Conservation (phyloP, 805 yeast species). For the Yarrowia sp. region DNA sequence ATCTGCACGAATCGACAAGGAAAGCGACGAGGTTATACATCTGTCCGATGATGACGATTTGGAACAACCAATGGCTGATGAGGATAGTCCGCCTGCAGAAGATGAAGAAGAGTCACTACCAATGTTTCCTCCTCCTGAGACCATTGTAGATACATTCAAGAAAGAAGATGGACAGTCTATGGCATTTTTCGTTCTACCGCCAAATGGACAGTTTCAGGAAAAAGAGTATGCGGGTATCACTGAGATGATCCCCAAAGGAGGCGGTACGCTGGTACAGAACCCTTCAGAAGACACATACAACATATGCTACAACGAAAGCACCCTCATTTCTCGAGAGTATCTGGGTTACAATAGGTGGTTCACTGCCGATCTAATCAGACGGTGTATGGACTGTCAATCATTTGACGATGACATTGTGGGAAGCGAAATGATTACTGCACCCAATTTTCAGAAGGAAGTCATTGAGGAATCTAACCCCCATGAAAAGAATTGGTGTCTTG, state of each 20-base stretch:
- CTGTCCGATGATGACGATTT: too few relatives aligned
- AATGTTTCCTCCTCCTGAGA: slow-evolving; percentile 18
- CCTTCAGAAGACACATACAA: neutral
- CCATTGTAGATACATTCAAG: neutral
- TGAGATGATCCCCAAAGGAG: neutral
- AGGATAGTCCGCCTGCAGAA: too few relatives aligned
- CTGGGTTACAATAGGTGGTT: neutral
- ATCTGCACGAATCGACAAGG: too few relatives aligned
- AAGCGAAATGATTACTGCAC: neutral
- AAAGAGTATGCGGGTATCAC: neutral
- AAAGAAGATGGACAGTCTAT: neutral
- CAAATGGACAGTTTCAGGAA: neutral
- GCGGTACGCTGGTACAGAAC: neutral
- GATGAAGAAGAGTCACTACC: neutral
- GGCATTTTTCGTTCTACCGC: neutral
- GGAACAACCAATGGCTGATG: too few relatives aligned
- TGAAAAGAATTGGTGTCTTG: neutral
- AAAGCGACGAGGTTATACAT: too few relatives aligned
- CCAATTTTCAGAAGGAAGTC: neutral
- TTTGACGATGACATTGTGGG: neutral
- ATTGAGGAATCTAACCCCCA: neutral
- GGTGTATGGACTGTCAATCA: slow-evolving; percentile 6
- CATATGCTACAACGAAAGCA: neutral
- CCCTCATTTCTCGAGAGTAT: neutral
- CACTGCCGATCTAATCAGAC: slow-evolving; percentile 5